These are phyloP conservation scores for Mucor saturninus DNA, from an alignment of 371 early-diverging fungal genomes.

Conservation along the genomic window DNA sequence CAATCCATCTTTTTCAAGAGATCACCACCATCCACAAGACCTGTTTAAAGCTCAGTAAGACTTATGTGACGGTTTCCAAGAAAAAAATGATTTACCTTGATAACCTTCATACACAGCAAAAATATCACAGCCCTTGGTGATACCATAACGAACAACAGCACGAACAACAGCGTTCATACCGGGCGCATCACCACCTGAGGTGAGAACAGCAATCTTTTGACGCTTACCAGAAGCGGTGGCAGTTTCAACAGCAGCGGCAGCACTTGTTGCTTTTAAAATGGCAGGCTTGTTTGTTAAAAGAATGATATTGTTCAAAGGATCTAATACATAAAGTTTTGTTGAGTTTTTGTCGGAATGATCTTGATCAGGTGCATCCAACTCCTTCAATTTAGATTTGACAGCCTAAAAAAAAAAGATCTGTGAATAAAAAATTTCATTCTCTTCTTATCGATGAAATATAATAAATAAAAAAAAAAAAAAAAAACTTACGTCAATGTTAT, in stretches of 20 bases:
- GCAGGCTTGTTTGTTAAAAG: conserved; percentile 61
- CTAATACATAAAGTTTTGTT: conserved; percentile 60
- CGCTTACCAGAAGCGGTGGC: conserved; percentile 24
- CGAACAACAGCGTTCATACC: conserved; percentile 99
- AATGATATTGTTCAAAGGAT: conserved; percentile 80
- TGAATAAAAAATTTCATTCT: conserved; percentile 18
- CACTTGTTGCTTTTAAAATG: conserved; percentile 16
- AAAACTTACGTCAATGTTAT: conserved; percentile 36
- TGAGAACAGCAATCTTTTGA: conserved; percentile 89
- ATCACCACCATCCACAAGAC: conserved; percentile 93
- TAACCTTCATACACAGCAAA: conserved; percentile 97
- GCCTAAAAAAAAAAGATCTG: conserved; percentile 24
- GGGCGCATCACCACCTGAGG: conserved; percentile 98
- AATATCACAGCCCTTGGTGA: conserved; percentile 83
- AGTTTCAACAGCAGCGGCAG: conserved; percentile 26
- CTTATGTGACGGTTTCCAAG: neutral
- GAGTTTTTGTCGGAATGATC: conserved; percentile 35
- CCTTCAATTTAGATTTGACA: conserved; percentile 34
- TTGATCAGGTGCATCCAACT: conserved; percentile 28
- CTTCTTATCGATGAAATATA: conserved; percentile 16
- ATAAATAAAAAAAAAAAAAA: neutral
- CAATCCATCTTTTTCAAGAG: conserved; percentile 79
- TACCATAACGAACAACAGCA: conserved; percentile 91
- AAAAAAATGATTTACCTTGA: conserved; percentile 67
- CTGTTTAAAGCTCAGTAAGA: conserved; percentile 38